Evolutionary conservation across 2,329 filamentous ascomycete species (phyloP).

Genomic region (Alternaria panax): DNA sequence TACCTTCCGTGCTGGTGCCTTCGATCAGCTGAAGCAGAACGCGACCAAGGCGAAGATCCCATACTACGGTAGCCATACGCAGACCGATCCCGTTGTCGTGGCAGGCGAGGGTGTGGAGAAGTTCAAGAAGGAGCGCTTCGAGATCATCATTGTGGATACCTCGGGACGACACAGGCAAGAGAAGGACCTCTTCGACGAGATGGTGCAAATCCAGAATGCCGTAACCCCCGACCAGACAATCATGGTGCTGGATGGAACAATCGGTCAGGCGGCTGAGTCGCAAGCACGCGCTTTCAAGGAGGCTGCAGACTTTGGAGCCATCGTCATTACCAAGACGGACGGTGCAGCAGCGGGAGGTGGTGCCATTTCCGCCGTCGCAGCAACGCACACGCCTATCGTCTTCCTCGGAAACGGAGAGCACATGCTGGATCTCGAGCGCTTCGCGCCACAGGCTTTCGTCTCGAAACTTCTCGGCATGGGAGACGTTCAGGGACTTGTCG

Average conservation of each 20-base stretch:
- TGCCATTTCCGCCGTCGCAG: constrained; percentile 95
- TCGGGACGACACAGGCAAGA: constrained; percentile 95
- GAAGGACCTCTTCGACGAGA: constrained; percentile 93
- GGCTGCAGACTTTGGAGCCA: constrained; percentile 94
- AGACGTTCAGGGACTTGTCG: constrained; percentile 91
- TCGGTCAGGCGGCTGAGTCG: constrained; percentile 93
- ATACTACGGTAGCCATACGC: constrained; percentile 95
- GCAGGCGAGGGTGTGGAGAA: constrained; percentile 96
- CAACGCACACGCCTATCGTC: constrained; percentile 94
- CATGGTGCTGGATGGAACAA: constrained; percentile 96
- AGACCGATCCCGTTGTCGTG: constrained; percentile 93
- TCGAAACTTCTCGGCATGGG: constrained; percentile 96
- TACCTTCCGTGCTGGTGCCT: constrained; percentile 97
- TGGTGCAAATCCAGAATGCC: constrained; percentile 93
- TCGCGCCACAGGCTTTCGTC: constrained; percentile 91
- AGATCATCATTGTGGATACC: constrained; percentile 98
- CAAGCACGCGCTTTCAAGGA: constrained; percentile 98
- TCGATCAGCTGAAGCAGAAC: constrained; percentile 98
- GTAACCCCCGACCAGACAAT: constrained; percentile 95
- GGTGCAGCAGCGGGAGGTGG: constrained; percentile 94
- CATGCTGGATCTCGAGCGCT: constrained; percentile 91
- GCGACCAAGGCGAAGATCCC: constrained; percentile 99
- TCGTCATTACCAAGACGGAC: constrained; percentile 99
- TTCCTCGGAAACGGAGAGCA: constrained; percentile 98
- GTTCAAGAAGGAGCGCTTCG: constrained; percentile 98